phyloP scores from a whole-genome alignment of 176 grass and related monocot genomes.

The Triticum aestivum region IWGSC_CS_RefSeq_v2.1 NC_057801.1:837545736-837546235 shows the following conservation, averaged over 20 bases:
- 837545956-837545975: too few relatives aligned
- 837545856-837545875: background rate
- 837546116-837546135: background rate
- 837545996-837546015: background rate
- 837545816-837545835: background rate
- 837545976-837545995: too few relatives aligned
- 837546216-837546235: constrained; percentile 87
- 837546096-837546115: background rate
- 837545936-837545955: too few relatives aligned
- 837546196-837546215: constrained; percentile 94
- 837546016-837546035: background rate
- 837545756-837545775: constrained; percentile 5
- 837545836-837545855: background rate
- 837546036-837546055: background rate
- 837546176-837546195: constrained; percentile 66
- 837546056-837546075: background rate
- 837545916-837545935: too few relatives aligned
- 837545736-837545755: constrained; percentile 35
- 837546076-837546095: background rate
- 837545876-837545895: background rate
- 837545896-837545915: background rate
- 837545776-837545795: background rate
- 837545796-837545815: background rate
- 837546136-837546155: background rate
- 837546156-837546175: background rate